Evolutionary conservation across 306 rosid genomes (phyloP).

Genomic region (Argentina anserina): DNA sequence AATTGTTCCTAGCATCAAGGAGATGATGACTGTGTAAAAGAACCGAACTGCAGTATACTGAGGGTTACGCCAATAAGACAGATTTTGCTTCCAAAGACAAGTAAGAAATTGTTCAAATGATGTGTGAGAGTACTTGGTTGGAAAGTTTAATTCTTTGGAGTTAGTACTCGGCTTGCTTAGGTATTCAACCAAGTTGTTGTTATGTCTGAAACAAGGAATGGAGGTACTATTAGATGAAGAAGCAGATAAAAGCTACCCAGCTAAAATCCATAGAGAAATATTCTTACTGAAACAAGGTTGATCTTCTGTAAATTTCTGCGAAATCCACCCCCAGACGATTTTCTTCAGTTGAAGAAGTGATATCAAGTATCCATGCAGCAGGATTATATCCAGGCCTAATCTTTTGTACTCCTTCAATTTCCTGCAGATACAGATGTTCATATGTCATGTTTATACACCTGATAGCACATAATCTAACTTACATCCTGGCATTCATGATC

Average conservation of each 20-base stretch:
- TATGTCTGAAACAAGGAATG: conserved; percentile 45
- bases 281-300: conserved; percentile 76
- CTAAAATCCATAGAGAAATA: conserved; percentile 11
- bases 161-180: conserved; percentile 65
- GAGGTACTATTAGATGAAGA: conserved; percentile 24
- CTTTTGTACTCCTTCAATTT: conserved; percentile 74
- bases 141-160: conserved; percentile 74
- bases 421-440: conserved; percentile 41
- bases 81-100: conserved; percentile 96
- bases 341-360: conserved; percentile 80
- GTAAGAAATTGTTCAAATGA: conserved; percentile 79
- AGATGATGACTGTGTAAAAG: conserved; percentile 86
- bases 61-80: conserved; percentile 95
- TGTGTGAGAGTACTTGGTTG: conserved; percentile 75
- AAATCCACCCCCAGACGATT: conserved; percentile 79
- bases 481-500: conserved; percentile 22
- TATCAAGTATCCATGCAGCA: conserved; percentile 96
- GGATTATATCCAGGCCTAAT: conserved; percentile 88
- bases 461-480: conserved; percentile 14
- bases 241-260: conserved; percentile 17
- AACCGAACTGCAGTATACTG: conserved; percentile 96
- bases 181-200: conserved; percentile 66
- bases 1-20: conserved; percentile 90
- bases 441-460: conserved; percentile 16
- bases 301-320: conserved; percentile 77